Conservation (phyloP, 2,329 filamentous ascomycete species). For the Salinomyces thailandicus region DNA sequence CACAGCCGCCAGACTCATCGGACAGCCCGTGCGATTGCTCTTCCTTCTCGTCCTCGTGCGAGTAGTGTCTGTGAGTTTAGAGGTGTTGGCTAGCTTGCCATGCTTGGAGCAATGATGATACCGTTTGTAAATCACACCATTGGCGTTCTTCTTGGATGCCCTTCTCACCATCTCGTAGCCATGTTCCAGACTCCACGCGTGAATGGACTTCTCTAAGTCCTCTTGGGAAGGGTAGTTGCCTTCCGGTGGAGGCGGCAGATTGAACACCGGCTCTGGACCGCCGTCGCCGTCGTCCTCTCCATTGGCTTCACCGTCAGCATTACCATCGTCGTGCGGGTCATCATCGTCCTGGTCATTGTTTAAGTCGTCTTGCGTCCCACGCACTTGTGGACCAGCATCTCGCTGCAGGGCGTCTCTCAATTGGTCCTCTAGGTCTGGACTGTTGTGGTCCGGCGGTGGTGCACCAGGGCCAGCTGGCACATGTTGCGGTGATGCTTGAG, state of each 20-base stretch:
- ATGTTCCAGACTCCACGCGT: conserved; percentile 25
- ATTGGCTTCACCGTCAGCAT: conserved; percentile 6
- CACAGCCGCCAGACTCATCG: conserved; percentile 24
- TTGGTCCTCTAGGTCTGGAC: conserved; percentile 17
- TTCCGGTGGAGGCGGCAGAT: conserved; percentile 24
- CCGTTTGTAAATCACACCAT: conserved; percentile 25
- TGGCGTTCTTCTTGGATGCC: conserved; percentile 25
- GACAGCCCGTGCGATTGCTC: conserved; percentile 22
- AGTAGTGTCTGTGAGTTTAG: conserved; percentile 16
- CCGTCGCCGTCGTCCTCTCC: conserved; percentile 8
- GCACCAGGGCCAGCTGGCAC: conserved; percentile 16
- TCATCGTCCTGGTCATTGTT: conserved; percentile 11
- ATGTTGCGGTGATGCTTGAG: conserved; percentile 1
- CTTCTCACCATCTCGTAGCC: conserved; percentile 25
- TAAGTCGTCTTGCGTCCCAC: background rate
- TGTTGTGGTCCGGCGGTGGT: conserved; percentile 7
- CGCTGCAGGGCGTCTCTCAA: conserved; percentile 18
- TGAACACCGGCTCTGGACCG: conserved; percentile 19
- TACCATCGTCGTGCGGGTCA: conserved; percentile 17
- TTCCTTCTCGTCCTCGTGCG: conserved; percentile 20
- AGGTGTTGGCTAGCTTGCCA: conserved; percentile 18
- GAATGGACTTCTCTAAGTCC: conserved; percentile 22
- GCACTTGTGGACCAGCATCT: background rate
- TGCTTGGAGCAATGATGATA: conserved; percentile 27
- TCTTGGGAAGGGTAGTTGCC: conserved; percentile 16